Percentiles rank a stretch among this genome's conserved stretches.
These are phyloP conservation scores for Phytophthora europaea DNA, from an alignment of 352 stramenopile species.

Conservation along the genomic window DNA sequence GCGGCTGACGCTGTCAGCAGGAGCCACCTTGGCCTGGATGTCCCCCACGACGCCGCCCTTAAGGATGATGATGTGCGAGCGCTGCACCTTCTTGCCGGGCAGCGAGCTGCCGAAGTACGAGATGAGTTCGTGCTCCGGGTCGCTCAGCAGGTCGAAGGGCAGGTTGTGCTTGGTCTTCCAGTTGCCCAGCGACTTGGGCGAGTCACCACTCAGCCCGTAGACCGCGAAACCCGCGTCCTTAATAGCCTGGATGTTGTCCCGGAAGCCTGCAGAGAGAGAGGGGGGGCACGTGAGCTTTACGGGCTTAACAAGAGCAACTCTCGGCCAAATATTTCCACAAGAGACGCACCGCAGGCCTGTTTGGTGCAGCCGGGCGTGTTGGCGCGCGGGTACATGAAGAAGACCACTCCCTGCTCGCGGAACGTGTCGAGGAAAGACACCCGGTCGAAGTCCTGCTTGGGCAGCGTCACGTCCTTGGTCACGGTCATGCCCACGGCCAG, in stretches of 20 bases:
- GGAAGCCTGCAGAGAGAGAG: constrained; percentile 66
- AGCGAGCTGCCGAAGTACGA: constrained; percentile 90
- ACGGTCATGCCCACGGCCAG: constrained; percentile 62
- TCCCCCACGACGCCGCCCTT: constrained; percentile 85
- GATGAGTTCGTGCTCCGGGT: constrained; percentile 86
- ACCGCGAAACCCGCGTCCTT: constrained; percentile 83
- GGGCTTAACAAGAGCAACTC: constrained; percentile 19
- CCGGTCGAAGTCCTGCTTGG: constrained; percentile 74
- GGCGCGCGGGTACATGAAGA: constrained; percentile 92
- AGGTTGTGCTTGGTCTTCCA: constrained; percentile 88
- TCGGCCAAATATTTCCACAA: constrained; percentile 12
- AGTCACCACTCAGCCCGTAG: constrained; percentile 85
- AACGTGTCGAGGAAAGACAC: constrained; percentile 75
- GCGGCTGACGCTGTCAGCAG: constrained; percentile 76
- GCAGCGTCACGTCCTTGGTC: constrained; percentile 71
- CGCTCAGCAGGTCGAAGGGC: constrained; percentile 85
- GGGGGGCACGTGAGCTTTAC: constrained; percentile 15
- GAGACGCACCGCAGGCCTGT: constrained; percentile 78
- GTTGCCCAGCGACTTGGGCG: constrained; percentile 71
- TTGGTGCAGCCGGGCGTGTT: constrained; percentile 92
- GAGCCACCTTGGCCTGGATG: constrained; percentile 82
- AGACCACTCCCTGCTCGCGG: constrained; percentile 82
- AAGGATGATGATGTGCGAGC: constrained; percentile 87
- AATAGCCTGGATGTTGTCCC: constrained; percentile 86
- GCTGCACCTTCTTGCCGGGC: constrained; percentile 80